Evolutionary conservation across 2,329 filamentous ascomycete species (phyloP), one percentile per base, ranked within the genome.

Genomic region (Fusarium sp.): DNA sequence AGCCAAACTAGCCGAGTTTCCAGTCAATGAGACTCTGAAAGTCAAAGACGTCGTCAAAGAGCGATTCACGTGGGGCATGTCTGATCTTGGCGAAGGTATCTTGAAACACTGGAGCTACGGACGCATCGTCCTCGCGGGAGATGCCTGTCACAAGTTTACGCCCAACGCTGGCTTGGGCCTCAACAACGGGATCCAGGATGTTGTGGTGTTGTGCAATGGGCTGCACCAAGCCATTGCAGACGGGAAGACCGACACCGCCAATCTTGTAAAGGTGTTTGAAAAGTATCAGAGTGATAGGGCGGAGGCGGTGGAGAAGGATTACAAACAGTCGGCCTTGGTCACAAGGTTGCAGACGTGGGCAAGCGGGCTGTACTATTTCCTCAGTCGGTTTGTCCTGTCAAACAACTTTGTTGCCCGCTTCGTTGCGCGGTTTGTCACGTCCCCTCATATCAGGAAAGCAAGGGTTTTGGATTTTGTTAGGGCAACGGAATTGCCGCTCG

Each of bases 111-210:
- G 80, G 81, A 78, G 70, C 35, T 67, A 66, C 56, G 37, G 37
- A 7, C 79, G 80, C 2, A 74, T 83, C 20, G 81, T 82, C 2
- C 77, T 83, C 1, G 72, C 73, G 0, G 82, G 82, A 5, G 82
- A 84, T 43, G 72, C 82, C 2, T 78, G 71, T 30, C 81, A 83
- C 67, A 83, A 83, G 63, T 80, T 82, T 60, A 82, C 81, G 1
- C 80, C 82, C 0, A 81, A 81, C 43, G 67, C 80, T 1, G 81
- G 80, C 0, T 72, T 79, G 5, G 82, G 82, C 1, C 75, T 80
- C 25, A 82, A 83, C 65, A 54, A 64, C 37, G 50, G 62, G 14
- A 43, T 64, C 30, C 63, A 66, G 1, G 66, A 68, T 34, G 20
- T 65, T 0, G 62, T 66, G 0, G 56, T 57, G 6, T 35, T 62